These are phyloP conservation scores for Cladosporium sp. DNA, from an alignment of 2,329 filamentous ascomycete species.

Conservation along the genomic window DNA sequence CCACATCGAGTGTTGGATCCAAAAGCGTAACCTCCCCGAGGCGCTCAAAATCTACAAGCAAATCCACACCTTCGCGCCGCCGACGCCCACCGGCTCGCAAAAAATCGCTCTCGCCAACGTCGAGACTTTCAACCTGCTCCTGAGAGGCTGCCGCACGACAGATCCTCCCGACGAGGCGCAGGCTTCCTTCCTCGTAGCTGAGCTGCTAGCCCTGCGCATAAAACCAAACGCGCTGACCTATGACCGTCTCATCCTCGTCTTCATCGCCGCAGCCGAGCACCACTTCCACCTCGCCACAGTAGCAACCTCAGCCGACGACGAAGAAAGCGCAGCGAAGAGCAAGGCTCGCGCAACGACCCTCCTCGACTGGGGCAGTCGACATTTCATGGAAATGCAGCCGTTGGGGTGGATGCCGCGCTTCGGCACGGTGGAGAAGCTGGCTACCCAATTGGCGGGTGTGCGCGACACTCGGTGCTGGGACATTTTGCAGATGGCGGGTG, in stretches of 20 bases:
- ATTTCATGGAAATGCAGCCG: conserved; percentile 31
- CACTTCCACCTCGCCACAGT: neutral
- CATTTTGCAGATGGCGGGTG: conserved; percentile 29
- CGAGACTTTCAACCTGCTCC: conserved; percentile 58
- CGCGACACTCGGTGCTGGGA: conserved; percentile 32
- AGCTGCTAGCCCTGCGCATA: conserved; percentile 55
- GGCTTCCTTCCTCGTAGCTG: conserved; percentile 57
- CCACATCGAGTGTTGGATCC: conserved; percentile 49
- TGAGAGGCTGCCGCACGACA: conserved; percentile 25
- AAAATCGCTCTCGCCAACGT: conserved; percentile 34
- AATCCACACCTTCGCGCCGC: conserved; percentile 42
- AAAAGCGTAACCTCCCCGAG: conserved; percentile 40
- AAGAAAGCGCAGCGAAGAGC: neutral
- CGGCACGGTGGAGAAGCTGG: conserved; percentile 28
- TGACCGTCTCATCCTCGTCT: conserved; percentile 57
- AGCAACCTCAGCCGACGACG: neutral
- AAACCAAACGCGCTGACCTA: conserved; percentile 56
- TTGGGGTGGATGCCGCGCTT: conserved; percentile 29
- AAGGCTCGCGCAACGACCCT: conserved; percentile 17
- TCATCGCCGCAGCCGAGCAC: conserved; percentile 29
- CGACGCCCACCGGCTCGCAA: conserved; percentile 15
- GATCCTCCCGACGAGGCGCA: conserved; percentile 43
- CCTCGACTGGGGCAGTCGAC: conserved; percentile 28
- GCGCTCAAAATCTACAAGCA: conserved; percentile 59
- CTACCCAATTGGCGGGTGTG: conserved; percentile 21